phyloP scores from a whole-genome alignment of 2,329 filamentous ascomycete species.

The Teratosphaeria pseudoeucalypti region DNA sequence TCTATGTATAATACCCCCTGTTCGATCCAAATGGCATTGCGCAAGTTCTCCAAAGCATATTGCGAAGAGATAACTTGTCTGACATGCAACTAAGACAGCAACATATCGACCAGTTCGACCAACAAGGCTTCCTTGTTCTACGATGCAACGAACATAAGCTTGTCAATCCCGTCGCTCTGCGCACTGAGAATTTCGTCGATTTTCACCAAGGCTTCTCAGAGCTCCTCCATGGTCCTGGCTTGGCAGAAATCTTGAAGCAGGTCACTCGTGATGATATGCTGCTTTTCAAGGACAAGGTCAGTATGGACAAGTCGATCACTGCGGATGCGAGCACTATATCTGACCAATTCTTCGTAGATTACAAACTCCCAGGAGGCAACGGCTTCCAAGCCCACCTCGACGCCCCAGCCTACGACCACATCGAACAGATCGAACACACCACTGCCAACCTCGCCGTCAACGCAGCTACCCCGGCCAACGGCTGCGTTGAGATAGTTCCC shows the following conservation, averaged over 20 bases:
- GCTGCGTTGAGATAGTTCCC: conserved; percentile 30
- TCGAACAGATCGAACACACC: conserved; percentile 32
- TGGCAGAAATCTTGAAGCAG: conserved; percentile 23
- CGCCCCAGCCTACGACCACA: conserved; percentile 33
- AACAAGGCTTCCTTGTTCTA: conserved; percentile 16
- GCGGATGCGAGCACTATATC: background rate
- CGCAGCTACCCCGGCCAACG: conserved; percentile 27
- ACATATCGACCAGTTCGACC: conserved; percentile 15
- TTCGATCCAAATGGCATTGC: background rate
- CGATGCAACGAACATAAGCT: conserved; percentile 11
- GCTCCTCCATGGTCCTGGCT: conserved; percentile 27
- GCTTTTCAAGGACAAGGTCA: conserved; percentile 37
- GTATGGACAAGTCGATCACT: conserved; percentile 25
- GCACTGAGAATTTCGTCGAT: conserved; percentile 19
- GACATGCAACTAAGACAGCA: conserved; percentile 13
- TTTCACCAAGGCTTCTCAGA: conserved; percentile 24
- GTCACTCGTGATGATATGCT: conserved; percentile 30
- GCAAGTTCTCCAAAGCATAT: background rate
- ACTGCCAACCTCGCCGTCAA: conserved; percentile 33
- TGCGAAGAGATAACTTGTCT: background rate
- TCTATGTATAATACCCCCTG: background rate
- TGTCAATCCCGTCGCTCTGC: conserved; percentile 10
- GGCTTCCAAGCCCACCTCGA: conserved; percentile 34
- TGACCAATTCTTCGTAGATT: conserved; percentile 18
- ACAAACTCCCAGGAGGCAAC: conserved; percentile 33